A percentile compares a stretch with the other conserved stretches of the same genome.
Conservation (phyloP, 73 alveolate genomes). For the Uronychia setigera region DNA sequence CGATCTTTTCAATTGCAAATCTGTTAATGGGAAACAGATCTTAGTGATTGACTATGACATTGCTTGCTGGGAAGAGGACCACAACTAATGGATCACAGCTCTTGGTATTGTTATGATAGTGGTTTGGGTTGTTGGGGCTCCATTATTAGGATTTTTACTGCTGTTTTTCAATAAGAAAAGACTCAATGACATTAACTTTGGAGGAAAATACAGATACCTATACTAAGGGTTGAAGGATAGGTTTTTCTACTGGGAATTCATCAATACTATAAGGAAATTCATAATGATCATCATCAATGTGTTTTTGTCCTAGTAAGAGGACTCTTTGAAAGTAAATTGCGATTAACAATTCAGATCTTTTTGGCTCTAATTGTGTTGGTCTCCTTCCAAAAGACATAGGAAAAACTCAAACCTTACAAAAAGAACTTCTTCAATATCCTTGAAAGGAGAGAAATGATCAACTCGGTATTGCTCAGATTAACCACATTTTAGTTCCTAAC, state of each 20-base stretch:
- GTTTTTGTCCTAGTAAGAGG: conserved; percentile 27
- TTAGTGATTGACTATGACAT: conserved; percentile 30
- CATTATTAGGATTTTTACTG: conserved; percentile 33
- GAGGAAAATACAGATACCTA: conserved; percentile 24
- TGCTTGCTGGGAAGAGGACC: conserved; percentile 41
- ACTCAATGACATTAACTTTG: conserved; percentile 20
- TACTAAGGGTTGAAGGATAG: conserved; percentile 51
- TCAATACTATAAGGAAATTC: conserved; percentile 44
- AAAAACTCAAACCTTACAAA: conserved; percentile 42
- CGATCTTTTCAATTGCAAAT: conserved; percentile 44
- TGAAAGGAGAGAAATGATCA: neutral
- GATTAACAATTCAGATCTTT: neutral
- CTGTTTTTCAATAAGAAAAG: conserved; percentile 18
- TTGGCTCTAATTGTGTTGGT: conserved; percentile 32
- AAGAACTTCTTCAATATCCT: neutral
- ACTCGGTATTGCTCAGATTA: neutral
- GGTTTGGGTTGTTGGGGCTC: conserved; percentile 66
- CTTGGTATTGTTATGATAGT: conserved; percentile 52
- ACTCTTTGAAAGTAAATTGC: conserved; percentile 17
- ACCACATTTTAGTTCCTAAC: neutral
- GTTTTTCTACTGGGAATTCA: conserved; percentile 64
- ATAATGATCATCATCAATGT: conserved; percentile 23
- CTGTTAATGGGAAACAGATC: conserved; percentile 41
- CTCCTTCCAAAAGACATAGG: conserved; percentile 18
- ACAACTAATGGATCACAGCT: conserved; percentile 11